These are phyloP conservation scores for Hanseniaspora lachancei DNA, from an alignment of 805 yeast genomes.

Conservation along the genomic window DNA sequence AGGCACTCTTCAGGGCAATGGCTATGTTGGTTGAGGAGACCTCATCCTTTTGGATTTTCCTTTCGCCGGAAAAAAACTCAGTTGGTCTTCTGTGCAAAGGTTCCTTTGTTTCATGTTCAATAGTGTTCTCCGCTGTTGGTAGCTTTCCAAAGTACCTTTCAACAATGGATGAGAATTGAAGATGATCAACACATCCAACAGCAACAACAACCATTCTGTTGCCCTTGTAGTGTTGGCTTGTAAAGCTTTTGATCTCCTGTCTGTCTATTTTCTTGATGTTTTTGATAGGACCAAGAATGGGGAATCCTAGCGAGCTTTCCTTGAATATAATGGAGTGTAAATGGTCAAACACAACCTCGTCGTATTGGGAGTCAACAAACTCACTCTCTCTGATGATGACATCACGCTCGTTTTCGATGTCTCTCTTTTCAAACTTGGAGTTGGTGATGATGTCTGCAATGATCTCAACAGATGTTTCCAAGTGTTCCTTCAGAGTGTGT, in stretches of 20 bases:
- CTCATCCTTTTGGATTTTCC: constrained; percentile 66
- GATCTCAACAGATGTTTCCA: constrained; percentile 76
- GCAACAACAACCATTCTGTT: constrained; percentile 98
- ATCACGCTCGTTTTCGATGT: constrained; percentile 91
- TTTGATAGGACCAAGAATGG: constrained; percentile 87
- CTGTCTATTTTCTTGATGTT: constrained; percentile 71
- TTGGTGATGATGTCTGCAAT: constrained; percentile 78
- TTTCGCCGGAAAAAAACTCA: constrained; percentile 71
- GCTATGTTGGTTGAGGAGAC: constrained; percentile 87
- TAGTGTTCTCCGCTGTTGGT: constrained; percentile 29
- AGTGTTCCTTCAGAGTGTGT: constrained; percentile 65
- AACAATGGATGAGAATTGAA: constrained; percentile 64
- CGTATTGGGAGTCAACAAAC: constrained; percentile 96
- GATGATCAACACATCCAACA: constrained; percentile 87
- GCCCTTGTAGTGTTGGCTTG: constrained; percentile 76
- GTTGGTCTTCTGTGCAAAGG: constrained; percentile 34
- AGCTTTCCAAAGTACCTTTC: constrained; percentile 63
- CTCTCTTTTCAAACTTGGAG: constrained; percentile 65
- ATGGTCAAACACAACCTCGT: constrained; percentile 95
- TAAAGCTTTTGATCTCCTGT: constrained; percentile 65
- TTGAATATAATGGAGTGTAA: constrained; percentile 83
- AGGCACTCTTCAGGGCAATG: constrained; percentile 91
- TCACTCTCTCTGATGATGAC: constrained; percentile 93
- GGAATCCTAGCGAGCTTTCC: constrained; percentile 88
- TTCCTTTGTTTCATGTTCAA: constrained; percentile 36